phyloP scores from a whole-genome alignment of 495 filamentous ascomycete genomes.

The Neurospora tetraspora region DNA sequence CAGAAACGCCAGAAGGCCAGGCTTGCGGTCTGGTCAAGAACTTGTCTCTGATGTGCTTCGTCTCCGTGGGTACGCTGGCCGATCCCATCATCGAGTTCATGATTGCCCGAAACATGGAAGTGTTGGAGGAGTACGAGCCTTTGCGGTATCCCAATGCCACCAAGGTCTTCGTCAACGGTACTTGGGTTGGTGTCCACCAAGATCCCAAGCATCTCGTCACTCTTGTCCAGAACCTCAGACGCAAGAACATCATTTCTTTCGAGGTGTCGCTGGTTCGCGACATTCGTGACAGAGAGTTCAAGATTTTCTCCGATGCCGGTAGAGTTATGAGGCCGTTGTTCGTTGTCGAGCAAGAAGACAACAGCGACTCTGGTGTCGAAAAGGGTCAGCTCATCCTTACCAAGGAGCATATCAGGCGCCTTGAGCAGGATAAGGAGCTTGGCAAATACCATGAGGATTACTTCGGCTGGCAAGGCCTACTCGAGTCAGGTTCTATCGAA shows the following conservation, averaged over 20 bases:
- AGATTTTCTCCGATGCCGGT: constrained; percentile 95
- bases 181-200: constrained; percentile 88
- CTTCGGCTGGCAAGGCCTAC: constrained; percentile 80
- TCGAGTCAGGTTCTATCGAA: constrained; percentile 75
- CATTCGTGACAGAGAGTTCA: constrained; percentile 94
- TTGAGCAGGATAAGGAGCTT: constrained; percentile 44
- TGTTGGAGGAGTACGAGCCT: constrained; percentile 93
- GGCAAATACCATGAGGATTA: constrained; percentile 49
- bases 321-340: constrained; percentile 89
- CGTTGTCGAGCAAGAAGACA: constrained; percentile 62
- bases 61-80: constrained; percentile 83
- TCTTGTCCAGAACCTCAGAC: constrained; percentile 65
- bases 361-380: constrained; percentile 54
- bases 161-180: constrained; percentile 95
- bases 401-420: constrained; percentile 68
- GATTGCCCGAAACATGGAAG: constrained; percentile 87
- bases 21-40: constrained; percentile 99
- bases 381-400: constrained; percentile 71
- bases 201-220: constrained; percentile 71
- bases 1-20: constrained; percentile 96
- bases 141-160: constrained; percentile 81
- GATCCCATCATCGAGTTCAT: constrained; percentile 92
- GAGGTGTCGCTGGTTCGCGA: constrained; percentile 92
- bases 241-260: constrained; percentile 66
- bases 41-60: constrained; percentile 92